Evolutionary conservation across 805 yeast genomes (phyloP).

Genomic region (Tetrapisispora nanseiensis): DNA sequence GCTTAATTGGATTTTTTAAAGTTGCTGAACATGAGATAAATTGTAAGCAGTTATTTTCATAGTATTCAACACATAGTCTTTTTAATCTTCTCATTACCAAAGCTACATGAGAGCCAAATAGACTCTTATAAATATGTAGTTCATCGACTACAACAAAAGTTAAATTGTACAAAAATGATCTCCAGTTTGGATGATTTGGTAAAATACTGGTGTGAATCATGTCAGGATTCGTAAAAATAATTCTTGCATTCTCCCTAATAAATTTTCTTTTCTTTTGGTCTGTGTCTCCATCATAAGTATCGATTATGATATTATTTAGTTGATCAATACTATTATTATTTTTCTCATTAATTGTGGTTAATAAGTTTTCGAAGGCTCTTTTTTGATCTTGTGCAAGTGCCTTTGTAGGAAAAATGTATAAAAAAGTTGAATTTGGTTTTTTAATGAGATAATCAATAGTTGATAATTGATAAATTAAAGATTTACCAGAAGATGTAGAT

Average conservation of each 20-base stretch:
- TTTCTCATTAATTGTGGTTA: constrained; percentile 39
- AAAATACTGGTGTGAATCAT: constrained; percentile 77
- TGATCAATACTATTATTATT: constrained; percentile 41
- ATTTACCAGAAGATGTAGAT: constrained; percentile 92
- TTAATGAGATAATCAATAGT: constrained; percentile 43
- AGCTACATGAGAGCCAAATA: constrained; percentile 90
- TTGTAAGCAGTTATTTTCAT: constrained; percentile 38
- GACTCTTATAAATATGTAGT: constrained; percentile 78
- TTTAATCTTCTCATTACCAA: constrained; percentile 70
- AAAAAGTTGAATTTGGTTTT: constrained; percentile 45
- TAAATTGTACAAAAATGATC: constrained; percentile 51
- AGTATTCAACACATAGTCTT: constrained; percentile 36
- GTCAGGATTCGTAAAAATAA: constrained; percentile 92
- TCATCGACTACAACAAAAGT: constrained; percentile 74
- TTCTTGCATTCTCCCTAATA: constrained; percentile 56
- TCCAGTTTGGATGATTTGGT: constrained; percentile 72
- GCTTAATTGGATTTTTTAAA: constrained; percentile 57
- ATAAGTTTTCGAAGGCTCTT: constrained; percentile 56
- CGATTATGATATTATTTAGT: constrained; percentile 41
- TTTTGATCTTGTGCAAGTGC: constrained; percentile 97
- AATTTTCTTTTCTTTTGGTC: constrained; percentile 41
- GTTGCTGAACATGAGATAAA: constrained; percentile 95
- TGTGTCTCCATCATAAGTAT: constrained; percentile 93
- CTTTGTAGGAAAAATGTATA: constrained; percentile 92
- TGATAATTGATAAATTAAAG: constrained; percentile 84